These are phyloP conservation scores for Auricularia sp. DNA, from an alignment of 768 basidiomycete genomes.

Conservation along the genomic window DNA sequence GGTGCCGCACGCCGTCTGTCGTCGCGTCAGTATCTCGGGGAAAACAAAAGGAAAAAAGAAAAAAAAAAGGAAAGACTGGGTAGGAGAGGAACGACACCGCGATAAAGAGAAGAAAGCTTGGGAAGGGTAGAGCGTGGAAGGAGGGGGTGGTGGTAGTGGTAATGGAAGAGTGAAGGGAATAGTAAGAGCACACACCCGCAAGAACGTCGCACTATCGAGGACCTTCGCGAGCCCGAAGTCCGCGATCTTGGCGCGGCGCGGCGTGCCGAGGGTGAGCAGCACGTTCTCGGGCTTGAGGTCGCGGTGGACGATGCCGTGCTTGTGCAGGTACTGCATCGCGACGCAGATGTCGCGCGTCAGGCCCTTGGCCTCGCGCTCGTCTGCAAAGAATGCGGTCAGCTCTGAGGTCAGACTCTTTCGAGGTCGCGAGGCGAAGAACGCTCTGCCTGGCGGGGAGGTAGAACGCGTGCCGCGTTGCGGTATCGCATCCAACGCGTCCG, in stretches of 20 bases:
- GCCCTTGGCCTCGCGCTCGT: constrained; percentile 22
- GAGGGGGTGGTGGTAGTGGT: too few species aligned
- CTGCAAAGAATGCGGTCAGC: constrained; percentile 9
- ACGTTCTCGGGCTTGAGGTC: constrained; percentile 82
- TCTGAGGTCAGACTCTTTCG: background rate
- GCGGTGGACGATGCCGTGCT: constrained; percentile 75
- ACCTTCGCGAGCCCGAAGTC: constrained; percentile 95
- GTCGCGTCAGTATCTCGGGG: constrained; percentile 2
- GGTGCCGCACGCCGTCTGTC: constrained; percentile 90
- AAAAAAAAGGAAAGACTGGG: too few species aligned
- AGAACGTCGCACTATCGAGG: constrained; percentile 68
- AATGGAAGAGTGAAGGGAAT: too few species aligned
- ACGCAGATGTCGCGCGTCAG: constrained; percentile 29
- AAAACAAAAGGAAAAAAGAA: too few species aligned
- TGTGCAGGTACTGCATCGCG: constrained; percentile 46
- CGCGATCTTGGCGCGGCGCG: constrained; percentile 77
- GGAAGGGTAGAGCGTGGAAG: too few species aligned
- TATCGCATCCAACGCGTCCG: too few species aligned
- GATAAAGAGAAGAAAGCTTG: too few species aligned
- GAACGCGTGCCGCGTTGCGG: too few species aligned
- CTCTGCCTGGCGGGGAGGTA: too few species aligned
- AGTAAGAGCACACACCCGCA: too few species aligned
- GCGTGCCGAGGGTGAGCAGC: constrained; percentile 46
- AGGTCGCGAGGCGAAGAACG: too few species aligned
- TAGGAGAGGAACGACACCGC: too few species aligned